phyloP scores from a whole-genome alignment of 192 early-diverging fungal species.

The Funneliformis geosporum region DNA sequence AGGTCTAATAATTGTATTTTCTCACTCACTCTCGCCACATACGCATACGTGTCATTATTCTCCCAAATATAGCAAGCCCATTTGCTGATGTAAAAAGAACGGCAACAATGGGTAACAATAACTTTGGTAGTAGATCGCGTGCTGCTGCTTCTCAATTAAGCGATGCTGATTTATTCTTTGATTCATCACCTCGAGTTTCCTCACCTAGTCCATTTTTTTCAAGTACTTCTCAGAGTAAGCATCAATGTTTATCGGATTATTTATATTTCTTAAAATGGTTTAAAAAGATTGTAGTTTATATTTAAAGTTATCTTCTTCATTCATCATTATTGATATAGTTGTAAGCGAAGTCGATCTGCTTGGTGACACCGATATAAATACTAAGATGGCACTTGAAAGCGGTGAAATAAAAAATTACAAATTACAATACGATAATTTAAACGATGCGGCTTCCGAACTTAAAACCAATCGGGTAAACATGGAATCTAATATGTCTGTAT shows the following conservation, averaged over 20 bases:
- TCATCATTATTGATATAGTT: not conserved
- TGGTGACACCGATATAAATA: slow-evolving; percentile 42
- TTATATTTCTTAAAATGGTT: not conserved
- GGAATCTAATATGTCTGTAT: slow-evolving; percentile 61
- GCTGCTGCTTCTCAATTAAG: not conserved
- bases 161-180: not conserved
- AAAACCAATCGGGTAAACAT: slow-evolving; percentile 51
- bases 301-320: not conserved
- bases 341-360: slow-evolving; percentile 38
- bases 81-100: slow-evolving; percentile 17
- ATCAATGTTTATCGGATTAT: not conserved
- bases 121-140: not conserved
- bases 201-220: not conserved
- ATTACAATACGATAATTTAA: slow-evolving; percentile 56
- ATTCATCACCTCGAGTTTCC: not conserved
- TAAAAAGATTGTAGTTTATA: not conserved
- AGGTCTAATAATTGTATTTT: not conserved
- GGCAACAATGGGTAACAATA: not conserved
- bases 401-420: slow-evolving; percentile 64
- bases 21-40: too few relatives aligned
- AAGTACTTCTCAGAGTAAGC: not conserved
- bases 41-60: not conserved
- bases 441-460: slow-evolving; percentile 54
- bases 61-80: not conserved
- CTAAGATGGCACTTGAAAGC: slow-evolving; percentile 57